These are phyloP conservation scores for Colletotrichum tofieldiae DNA, from an alignment of 2,329 filamentous ascomycete species.

Conservation along the genomic window DNA sequence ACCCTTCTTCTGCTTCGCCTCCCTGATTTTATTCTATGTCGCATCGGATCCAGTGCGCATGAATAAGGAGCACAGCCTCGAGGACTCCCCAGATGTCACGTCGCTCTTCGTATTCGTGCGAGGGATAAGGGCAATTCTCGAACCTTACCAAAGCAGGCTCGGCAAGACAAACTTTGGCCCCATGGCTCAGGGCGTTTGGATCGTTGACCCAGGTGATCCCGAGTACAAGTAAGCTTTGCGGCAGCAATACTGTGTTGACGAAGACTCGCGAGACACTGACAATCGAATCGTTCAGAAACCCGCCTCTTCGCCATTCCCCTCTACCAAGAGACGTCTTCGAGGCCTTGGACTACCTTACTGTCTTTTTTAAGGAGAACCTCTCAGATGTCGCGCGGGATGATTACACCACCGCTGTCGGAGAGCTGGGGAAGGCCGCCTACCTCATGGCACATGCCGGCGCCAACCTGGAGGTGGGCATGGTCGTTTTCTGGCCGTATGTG, in stretches of 20 bases:
- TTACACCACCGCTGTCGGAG: slow-evolving; percentile 45
- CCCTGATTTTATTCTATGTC: slow-evolving; percentile 53
- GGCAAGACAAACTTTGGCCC: slow-evolving; percentile 7
- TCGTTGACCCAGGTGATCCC: slow-evolving; percentile 1
- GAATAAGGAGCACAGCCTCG: not conserved
- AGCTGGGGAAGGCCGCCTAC: slow-evolving; percentile 43
- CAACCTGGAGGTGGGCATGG: slow-evolving; percentile 46
- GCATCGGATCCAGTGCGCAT: not conserved
- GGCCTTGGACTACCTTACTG: slow-evolving; percentile 4
- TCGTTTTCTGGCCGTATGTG: slow-evolving; percentile 48
- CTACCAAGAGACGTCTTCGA: slow-evolving; percentile 29
- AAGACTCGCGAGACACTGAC: not conserved
- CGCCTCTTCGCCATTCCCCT: slow-evolving; percentile 5
- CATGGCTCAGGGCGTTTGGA: slow-evolving; percentile 15
- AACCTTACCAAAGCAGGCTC: slow-evolving; percentile 3
- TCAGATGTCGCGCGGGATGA: slow-evolving; percentile 33
- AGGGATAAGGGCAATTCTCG: slow-evolving; percentile 21
- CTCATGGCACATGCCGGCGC: slow-evolving; percentile 46
- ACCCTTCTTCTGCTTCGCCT: slow-evolving; percentile 60
- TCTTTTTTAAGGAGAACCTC: slow-evolving; percentile 17
- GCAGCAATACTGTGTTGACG: not conserved
- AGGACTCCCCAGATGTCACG: not conserved
- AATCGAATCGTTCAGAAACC: not conserved
- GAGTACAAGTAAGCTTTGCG: slow-evolving; percentile 11
- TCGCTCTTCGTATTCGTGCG: slow-evolving; percentile 36